These are phyloP conservation scores for Aureobasidium sp. DNA, from an alignment of 2,329 filamentous ascomycete species.

Conservation along the genomic window DNA sequence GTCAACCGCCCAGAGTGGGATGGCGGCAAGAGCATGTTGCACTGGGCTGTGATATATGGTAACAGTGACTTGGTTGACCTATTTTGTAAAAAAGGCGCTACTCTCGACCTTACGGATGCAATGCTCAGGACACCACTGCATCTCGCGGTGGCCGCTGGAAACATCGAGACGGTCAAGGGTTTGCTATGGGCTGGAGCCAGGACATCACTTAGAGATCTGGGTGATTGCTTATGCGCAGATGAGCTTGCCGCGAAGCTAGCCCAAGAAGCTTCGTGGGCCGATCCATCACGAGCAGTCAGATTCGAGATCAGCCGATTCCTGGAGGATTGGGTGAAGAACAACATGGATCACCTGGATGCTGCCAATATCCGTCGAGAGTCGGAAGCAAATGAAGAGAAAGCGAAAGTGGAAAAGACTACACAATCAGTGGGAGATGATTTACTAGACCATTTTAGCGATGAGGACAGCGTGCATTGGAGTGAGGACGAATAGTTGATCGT, in stretches of 20 bases:
- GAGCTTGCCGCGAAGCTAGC: conserved; percentile 11
- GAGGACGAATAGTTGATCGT: background rate
- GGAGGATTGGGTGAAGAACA: background rate
- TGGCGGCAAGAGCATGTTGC: background rate
- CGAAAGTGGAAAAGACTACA: background rate
- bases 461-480: conserved; percentile 11
- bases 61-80: background rate
- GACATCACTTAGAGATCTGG: background rate
- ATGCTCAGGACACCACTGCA: background rate
- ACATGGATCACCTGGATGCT: conserved; percentile 8
- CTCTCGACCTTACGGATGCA: background rate
- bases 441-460: conserved; percentile 10
- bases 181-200: conserved; percentile 9
- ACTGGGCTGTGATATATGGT: conserved; percentile 3
- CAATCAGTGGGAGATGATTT: background rate
- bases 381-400: conserved; percentile 2
- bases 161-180: conserved; percentile 5
- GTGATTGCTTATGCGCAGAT: background rate
- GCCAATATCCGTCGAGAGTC: conserved; percentile 2
- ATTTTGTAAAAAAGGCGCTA: background rate
- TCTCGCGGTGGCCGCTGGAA: background rate
- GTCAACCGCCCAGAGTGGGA: background rate
- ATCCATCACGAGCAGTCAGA: background rate
- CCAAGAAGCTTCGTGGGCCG: background rate
- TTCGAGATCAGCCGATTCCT: conserved; percentile 1